A percentile compares a stretch with the other conserved stretches of the same genome.
phyloP scores from a whole-genome alignment of 1,284 basidiomycete genomes.

The Xerocomus alliaceus region DNA sequence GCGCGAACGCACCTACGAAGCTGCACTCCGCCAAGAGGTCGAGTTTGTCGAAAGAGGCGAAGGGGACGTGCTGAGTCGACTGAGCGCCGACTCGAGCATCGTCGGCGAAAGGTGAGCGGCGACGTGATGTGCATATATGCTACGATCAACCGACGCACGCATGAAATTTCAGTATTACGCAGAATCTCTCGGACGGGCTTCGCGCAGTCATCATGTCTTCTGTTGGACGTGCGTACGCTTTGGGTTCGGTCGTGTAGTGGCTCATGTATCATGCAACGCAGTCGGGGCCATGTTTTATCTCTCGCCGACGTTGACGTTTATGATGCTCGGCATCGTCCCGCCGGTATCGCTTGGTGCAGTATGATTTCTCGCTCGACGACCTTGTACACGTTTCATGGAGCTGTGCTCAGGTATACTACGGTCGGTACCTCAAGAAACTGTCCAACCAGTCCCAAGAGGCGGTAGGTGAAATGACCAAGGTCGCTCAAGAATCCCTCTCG shows the following conservation, averaged over 20 bases:
- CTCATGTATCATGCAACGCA: conserved; percentile 37
- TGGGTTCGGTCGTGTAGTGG: not conserved
- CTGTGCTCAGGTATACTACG: conserved; percentile 81
- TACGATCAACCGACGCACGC: not conserved
- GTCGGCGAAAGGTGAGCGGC: conserved; percentile 85
- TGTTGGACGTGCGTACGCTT: conserved; percentile 73
- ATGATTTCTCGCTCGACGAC: conserved; percentile 35
- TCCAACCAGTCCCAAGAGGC: conserved; percentile 94
- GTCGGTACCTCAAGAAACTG: conserved; percentile 90
- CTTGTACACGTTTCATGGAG: not conserved
- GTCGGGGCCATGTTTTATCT: conserved; percentile 97
- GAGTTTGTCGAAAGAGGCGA: conserved; percentile 93
- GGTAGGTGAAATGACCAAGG: conserved; percentile 93
- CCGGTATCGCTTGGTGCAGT: conserved; percentile 95
- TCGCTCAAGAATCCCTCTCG: conserved; percentile 89
- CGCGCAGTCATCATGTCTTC: conserved; percentile 87
- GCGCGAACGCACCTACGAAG: conserved; percentile 82
- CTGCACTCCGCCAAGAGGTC: conserved; percentile 87
- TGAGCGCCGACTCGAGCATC: conserved; percentile 92
- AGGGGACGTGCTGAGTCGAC: conserved; percentile 91
- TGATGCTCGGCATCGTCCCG: conserved; percentile 95
- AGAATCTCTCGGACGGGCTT: conserved; percentile 91
- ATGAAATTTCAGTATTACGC: conserved; percentile 73
- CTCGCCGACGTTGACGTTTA: conserved; percentile 85
- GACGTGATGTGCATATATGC: not conserved